A percentile compares a stretch with the other conserved stretches of the same genome.
Conservation (phyloP, 108 stramenopile species). For the Cylindrotheca closterium region DNA sequence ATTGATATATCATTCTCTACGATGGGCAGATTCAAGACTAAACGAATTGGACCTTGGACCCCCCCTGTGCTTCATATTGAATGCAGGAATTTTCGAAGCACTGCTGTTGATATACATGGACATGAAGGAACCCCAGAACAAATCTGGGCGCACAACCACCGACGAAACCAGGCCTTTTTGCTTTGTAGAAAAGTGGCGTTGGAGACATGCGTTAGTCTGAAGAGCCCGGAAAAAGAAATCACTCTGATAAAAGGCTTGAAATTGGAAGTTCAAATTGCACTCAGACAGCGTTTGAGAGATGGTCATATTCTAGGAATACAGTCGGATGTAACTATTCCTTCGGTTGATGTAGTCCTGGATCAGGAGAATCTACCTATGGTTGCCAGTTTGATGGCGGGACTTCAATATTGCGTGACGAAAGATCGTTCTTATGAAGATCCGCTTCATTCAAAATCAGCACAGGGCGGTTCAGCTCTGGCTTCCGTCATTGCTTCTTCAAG, state of each 20-base stretch:
- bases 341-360: slow-evolving; percentile 54
- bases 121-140: slow-evolving; percentile 60
- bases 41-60: slow-evolving; percentile 62
- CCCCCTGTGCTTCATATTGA: slow-evolving; percentile 48
- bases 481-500: not conserved
- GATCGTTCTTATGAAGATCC: slow-evolving; percentile 78
- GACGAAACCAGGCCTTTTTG: slow-evolving; percentile 40
- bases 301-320: slow-evolving; percentile 64
- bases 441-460: slow-evolving; percentile 18
- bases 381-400: slow-evolving; percentile 27
- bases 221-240: not conserved
- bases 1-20: slow-evolving; percentile 52
- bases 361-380: slow-evolving; percentile 25
- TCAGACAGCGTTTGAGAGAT: slow-evolving; percentile 61
- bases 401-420: slow-evolving; percentile 65
- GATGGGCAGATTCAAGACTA: slow-evolving; percentile 78
- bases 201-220: slow-evolving; percentile 25
- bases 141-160: slow-evolving; percentile 71
- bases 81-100: slow-evolving; percentile 47
- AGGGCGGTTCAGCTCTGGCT: not conserved
- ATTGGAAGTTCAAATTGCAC: slow-evolving; percentile 63
- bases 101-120: slow-evolving; percentile 64
- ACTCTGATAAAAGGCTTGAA: slow-evolving; percentile 12
- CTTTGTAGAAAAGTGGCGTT: slow-evolving; percentile 65
- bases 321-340: slow-evolving; percentile 53